Conservation (phyloP, 495 filamentous ascomycete genomes). For the Penicillium diatomitis region DNA sequence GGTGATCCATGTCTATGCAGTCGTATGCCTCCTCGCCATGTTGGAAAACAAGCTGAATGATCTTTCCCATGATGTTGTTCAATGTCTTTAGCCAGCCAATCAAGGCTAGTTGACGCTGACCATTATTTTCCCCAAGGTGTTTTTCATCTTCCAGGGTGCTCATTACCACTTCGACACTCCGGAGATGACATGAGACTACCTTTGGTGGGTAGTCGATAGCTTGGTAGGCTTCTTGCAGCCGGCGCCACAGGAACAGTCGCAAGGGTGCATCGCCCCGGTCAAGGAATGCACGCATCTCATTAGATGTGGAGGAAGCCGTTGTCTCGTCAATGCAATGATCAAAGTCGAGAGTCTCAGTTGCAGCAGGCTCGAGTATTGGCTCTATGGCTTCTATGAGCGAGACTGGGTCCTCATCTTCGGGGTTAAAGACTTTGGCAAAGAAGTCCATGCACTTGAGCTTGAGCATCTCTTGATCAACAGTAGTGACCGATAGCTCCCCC, state of each 20-base stretch:
- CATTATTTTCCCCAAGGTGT: conserved; percentile 49
- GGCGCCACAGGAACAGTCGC: conserved; percentile 76
- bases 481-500: conserved; percentile 73
- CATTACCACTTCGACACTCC: conserved; percentile 74
- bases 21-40: conserved; percentile 62
- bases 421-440: conserved; percentile 73
- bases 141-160: conserved; percentile 56
- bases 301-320: conserved; percentile 30
- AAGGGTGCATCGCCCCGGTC: conserved; percentile 70
- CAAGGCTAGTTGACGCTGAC: conserved; percentile 56
- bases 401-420: conserved; percentile 58
- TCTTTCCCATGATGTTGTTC: conserved; percentile 62
- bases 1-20: conserved; percentile 69
- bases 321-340: conserved; percentile 8
- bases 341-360: conserved; percentile 32
- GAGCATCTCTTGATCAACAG: conserved; percentile 81
- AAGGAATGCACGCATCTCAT: conserved; percentile 77
- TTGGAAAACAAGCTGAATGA: conserved; percentile 54
- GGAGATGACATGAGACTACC: conserved; percentile 74
- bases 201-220: conserved; percentile 76
- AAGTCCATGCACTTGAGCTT: conserved; percentile 93
- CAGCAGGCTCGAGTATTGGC: conserved; percentile 73
- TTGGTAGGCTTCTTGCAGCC: conserved; percentile 78
- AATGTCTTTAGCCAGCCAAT: conserved; percentile 68
- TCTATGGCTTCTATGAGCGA: conserved; percentile 85